Base-by-base conservation (phyloP, 345 rosid genomes). In the Hibiscus mutabilis region DNA sequence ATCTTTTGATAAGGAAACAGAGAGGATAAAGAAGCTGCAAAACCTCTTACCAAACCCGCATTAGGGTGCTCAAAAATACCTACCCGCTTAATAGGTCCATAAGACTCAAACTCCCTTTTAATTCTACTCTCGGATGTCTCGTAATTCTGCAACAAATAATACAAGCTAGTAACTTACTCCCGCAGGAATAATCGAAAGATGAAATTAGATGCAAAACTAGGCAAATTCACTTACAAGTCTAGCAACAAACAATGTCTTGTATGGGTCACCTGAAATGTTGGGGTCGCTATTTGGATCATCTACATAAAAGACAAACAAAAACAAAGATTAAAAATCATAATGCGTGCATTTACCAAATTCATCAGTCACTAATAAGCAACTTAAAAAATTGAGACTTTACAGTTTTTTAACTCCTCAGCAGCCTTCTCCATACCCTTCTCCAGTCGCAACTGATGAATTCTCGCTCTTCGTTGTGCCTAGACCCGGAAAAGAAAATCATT, bases 101-200 rank as follows among this genome's bases (percentile, higher is more conserved):
- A 96, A 37, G 99, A 87, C 79, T 96, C 99, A 85, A 96, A 89
- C 89, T 96, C 99, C 90, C 99, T 92, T 89, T 96, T 96, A 80
- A 96, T 81, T 86, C 84, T 92, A 89, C 95, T 92, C 85, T 96
- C 98, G 18, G 92, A 76, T 46, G 99, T 91, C 88, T 96, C 99
- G 60, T 96, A 96, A 80, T 85, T 96, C 97, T 96, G 91, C 87
- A 88, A 35, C 57, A 74, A 46, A 72, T 16, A 71, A 73, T 25
- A 52, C 31, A 77, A 71, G 22, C 46, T 57, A 67, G 27, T 47
- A 57, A 66, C 55, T 71, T 71, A 59, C 37, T 40, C n/a, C 22
- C 64, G 58, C 75, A 62, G 3, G 73, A 64, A 44, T 22, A 29
- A 73, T 3, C 8, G n/a, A 71, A 71, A 56, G 46, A 42, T 27